These are phyloP conservation scores for Lactarius pseudohatsudake DNA, from an alignment of 768 basidiomycete species.

Conservation along the genomic window DNA sequence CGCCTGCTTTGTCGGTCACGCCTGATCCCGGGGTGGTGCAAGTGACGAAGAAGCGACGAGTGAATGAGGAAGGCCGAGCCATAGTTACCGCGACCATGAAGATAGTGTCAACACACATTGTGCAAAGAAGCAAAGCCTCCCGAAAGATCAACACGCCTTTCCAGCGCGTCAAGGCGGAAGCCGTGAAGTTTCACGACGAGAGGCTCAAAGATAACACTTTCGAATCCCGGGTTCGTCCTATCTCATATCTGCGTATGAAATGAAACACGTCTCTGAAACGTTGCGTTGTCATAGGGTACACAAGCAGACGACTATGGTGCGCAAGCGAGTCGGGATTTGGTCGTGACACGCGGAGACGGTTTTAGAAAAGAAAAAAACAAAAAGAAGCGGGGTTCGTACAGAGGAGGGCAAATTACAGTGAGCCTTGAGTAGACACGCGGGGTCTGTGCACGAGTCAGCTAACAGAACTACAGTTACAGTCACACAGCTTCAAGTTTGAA, in stretches of 20 bases:
- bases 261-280: constrained; percentile 16
- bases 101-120: constrained; percentile 18
- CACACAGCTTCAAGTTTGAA: constrained; percentile 85
- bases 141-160: constrained; percentile 64
- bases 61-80: constrained; percentile 19
- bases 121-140: constrained; percentile 37
- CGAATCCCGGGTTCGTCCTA: constrained; percentile 61
- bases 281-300: constrained; percentile 48
- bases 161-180: constrained; percentile 70
- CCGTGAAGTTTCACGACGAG: constrained; percentile 49
- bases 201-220: constrained; percentile 74
- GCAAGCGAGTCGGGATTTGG: constrained; percentile 79
- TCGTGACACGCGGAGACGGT: constrained; percentile 90
- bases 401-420: constrained; percentile 94
- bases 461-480: constrained; percentile 54
- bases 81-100: constrained; percentile 14
- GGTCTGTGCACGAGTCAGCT: constrained; percentile 3
- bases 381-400: constrained; percentile 95
- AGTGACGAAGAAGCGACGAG: constrained; percentile 26
- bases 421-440: not conserved
- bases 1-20: not conserved
- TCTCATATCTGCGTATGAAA: constrained; percentile 9
- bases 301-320: constrained; percentile 82
- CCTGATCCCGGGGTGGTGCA: constrained; percentile 7
- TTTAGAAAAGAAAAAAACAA: constrained; percentile 99